Base-by-base conservation (phyloP, 441 rosid species). In the Bruguiera hainesii region DNA sequence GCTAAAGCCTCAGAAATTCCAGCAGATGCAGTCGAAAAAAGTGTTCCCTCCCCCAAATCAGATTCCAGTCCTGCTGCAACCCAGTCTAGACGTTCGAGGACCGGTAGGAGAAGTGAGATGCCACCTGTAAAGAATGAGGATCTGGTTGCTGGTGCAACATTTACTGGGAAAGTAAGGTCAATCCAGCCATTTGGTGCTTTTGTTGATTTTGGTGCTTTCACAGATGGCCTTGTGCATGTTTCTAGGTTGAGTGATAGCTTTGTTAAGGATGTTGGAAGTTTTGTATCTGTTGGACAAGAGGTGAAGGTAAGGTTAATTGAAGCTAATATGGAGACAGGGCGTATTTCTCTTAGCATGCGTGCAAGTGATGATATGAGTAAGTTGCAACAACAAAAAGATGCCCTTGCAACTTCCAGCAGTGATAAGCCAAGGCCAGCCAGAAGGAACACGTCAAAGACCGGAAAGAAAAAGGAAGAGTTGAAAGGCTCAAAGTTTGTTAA, bases 131-230 rank as follows among this genome's bases (percentile, higher is more conserved):
- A 83, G 72, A 64, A 73, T 64, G 89, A 82, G 68, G 86, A 94
- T 52, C 81, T 89, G 42, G 59, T 89, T 75, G 79, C 86, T 62
- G 98, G 98, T 57, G 94, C 94, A 26, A 78, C 76, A 15, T 94
- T 89, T 73, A 91, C 88, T 58, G 97, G 98, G 64, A 91, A 91
- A 91, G 91, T 94, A 68, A 80, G 82, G 76, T 89, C 98, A 2
- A 82, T 94, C 69, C 96, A 91, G 78, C 98, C 97, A 60, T 94
- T 94, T 80, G 98, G 97, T 65, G 97, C 98, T 55, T 94, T 94
- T 51, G 82, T 94, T 59, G 89, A 84, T 70, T 85, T 94, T 66
- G 98, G 98, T 75, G 96, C 98, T 48, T 94, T 89, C 81, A 88
- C 96, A 53, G 96, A 91, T 74, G 98, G 98, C 48, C 73, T 91